Evolutionary conservation across 1,139 yeast species (phyloP), one percentile per base, ranked within the genome.

Genomic region (Candida frijolesensis): DNA sequence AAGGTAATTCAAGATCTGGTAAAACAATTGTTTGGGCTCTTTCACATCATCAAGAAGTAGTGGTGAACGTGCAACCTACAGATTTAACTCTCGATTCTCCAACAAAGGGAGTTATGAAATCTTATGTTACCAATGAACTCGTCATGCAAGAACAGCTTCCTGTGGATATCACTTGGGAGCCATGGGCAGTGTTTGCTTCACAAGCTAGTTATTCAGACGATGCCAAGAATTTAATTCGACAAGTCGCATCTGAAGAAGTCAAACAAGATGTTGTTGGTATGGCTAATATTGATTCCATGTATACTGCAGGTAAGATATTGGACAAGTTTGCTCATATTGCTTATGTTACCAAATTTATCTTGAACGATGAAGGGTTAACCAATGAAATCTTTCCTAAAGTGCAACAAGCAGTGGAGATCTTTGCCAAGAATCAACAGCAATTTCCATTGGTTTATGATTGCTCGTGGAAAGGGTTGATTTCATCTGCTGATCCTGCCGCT

Each of bases 301-400:
- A 87, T 63, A 82, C 86, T 11, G 77, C 90, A 2, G 96, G 96
- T 27, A 87, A 87, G 61, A 76, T 83, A 19, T 68, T 87, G 50
- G 91, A 88, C 50, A 87, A 87, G 61, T 88, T 84, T 65, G 92
- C 94, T 0, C 84, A 84, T 72, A 74, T 87, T 47, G 74, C 87
- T 8, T 86, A 83, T 58, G 86, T 83, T 18, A 77, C 83, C 35
- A 82, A 83, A 44, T 83, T 73, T 54, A 73, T 87, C 9, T 61
- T 87, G 47, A 63, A 77, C 14, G 86, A 87, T 60, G 55, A 63
- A 0, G 59, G 60, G 0, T 66, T 85, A 48, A 79, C 88, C 0
- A 44, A 55, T 3, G 68, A 69, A 22, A 64, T 78, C 7, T 65
- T 85, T 44, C 77, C 79, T 1, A 78, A 78, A 53, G 61, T 87